A percentile compares a stretch with the other conserved stretches of the same genome.
Evolutionary conservation across 1,139 yeast genomes (phyloP).

Genomic region (Saccharomyces hybrid): DNA sequence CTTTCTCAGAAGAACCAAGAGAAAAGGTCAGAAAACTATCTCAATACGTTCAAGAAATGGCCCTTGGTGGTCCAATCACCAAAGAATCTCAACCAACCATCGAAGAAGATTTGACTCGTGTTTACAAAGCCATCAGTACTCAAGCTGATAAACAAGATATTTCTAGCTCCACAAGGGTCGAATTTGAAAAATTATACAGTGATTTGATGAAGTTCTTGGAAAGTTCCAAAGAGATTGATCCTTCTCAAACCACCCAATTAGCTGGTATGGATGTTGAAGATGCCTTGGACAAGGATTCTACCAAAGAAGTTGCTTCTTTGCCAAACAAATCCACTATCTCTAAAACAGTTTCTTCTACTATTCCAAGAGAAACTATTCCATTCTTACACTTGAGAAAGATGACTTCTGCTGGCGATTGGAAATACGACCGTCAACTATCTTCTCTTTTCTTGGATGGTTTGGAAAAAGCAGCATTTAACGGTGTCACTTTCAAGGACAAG

Average conservation of each 20-base stretch:
- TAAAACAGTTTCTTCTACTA: constrained; percentile 65
- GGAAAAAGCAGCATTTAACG: constrained; percentile 88
- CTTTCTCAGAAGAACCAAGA: constrained; percentile 78
- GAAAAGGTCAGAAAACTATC: constrained; percentile 90
- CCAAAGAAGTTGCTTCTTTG: constrained; percentile 79
- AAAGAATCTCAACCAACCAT: constrained; percentile 60
- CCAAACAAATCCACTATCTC: constrained; percentile 62
- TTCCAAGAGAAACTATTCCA: constrained; percentile 84
- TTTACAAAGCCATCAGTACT: constrained; percentile 72
- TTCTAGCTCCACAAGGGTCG: constrained; percentile 56
- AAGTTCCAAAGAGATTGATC: constrained; percentile 54
- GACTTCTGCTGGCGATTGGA: constrained; percentile 68
- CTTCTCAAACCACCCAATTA: constrained; percentile 36
- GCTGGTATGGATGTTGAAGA: constrained; percentile 37
- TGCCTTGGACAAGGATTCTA: constrained; percentile 49
- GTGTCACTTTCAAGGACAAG: constrained; percentile 83
- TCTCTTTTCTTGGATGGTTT: constrained; percentile 79
- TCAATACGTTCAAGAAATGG: constrained; percentile 95
- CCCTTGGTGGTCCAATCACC: constrained; percentile 86
- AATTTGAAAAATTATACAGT: constrained; percentile 73
- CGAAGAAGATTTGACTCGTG: constrained; percentile 73
- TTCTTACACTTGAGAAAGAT: constrained; percentile 87
- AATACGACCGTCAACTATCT: constrained; percentile 72
- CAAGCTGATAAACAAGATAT: constrained; percentile 43
- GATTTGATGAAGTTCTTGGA: constrained; percentile 71